These are phyloP conservation scores for Beauveria caledonica DNA, from an alignment of 2,329 filamentous ascomycete genomes.

Conservation along the genomic window DNA sequence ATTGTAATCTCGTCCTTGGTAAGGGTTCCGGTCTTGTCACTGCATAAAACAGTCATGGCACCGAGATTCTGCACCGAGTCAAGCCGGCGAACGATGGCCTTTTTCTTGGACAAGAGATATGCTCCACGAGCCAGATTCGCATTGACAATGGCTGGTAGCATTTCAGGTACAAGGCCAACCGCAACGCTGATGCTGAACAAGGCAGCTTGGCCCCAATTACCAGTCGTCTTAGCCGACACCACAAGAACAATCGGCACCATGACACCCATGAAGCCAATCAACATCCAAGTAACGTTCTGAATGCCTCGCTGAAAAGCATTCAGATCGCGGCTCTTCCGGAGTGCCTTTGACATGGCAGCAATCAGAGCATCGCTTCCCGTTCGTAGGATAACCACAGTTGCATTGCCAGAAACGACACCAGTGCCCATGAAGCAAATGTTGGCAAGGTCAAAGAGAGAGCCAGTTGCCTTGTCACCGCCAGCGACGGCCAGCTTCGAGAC, in stretches of 20 bases:
- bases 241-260: conserved; percentile 23
- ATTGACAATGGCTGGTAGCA: conserved; percentile 24
- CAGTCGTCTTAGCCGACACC: conserved; percentile 19
- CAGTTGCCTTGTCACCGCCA: conserved; percentile 15
- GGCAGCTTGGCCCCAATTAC: conserved; percentile 20
- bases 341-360: conserved; percentile 20
- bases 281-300: conserved; percentile 22
- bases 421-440: conserved; percentile 23
- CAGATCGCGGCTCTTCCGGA: conserved; percentile 17
- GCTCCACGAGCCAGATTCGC: conserved; percentile 22
- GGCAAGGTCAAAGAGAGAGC: conserved; percentile 18
- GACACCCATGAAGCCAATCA: conserved; percentile 22
- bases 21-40: conserved; percentile 24
- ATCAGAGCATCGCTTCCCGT: conserved; percentile 20
- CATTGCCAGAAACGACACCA: conserved; percentile 21
- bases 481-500: conserved; percentile 16
- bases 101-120: conserved; percentile 23
- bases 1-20: conserved; percentile 23
- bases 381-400: conserved; percentile 19
- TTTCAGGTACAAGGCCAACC: conserved; percentile 22
- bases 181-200: conserved; percentile 23
- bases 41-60: conserved; percentile 23
- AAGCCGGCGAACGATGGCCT: conserved; percentile 28
- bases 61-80: conserved; percentile 23
- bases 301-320: conserved; percentile 23